Evolutionary conservation across 2,329 filamentous ascomycete species (phyloP), one percentile per base, ranked within the genome.

Genomic region (Aspergillus fructus): DNA sequence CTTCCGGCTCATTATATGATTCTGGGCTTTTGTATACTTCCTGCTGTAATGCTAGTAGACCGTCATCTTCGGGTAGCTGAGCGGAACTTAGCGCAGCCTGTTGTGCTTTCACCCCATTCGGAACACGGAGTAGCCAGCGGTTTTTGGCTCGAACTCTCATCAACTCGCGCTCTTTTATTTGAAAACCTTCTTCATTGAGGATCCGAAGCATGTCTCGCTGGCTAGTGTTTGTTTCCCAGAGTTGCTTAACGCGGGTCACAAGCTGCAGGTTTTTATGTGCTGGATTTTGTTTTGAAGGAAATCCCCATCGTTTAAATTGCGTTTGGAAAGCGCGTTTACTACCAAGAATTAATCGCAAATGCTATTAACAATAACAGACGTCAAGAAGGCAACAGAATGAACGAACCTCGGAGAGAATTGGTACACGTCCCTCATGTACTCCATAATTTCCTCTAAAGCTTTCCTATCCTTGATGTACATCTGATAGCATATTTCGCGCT

Each of bases 391-490:
- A 7, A 30, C 2, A 33, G 34, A 11, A 12, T 11, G 27, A 3
- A 23, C 80, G 72, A 78, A 89, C 88, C 87, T 89, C 21, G 90
- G 89, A 30, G 84, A 80, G 73, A 92, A 91, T 60, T 84, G 81
- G 76, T 88, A 80, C 58, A 81, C 78, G 56, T 78, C 78, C 62
- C 81, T 85, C 81, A 91, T 87, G 68, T 87, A 86, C 24, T 86
- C 81, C 79, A 90, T 89, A 42, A 94, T 88, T 63, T 93, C 86
- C 66, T 89, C 85, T 56, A 93, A 76, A 41, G 85, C 84, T 76
- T 84, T 88, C 65, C 85, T 85, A 75, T 94, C 88, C 58, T 87
- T 84, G 64, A 93, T 90, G 67, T 92, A 94, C 68, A 94, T 83
- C 63, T 85, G 83, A 71, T 84, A 86, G 75, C 85, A 88, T 62